Percentiles rank a stretch among this genome's conserved stretches.
Conservation (phyloP, 495 filamentous ascomycete genomes). For the Choiromyces venosus region DNA sequence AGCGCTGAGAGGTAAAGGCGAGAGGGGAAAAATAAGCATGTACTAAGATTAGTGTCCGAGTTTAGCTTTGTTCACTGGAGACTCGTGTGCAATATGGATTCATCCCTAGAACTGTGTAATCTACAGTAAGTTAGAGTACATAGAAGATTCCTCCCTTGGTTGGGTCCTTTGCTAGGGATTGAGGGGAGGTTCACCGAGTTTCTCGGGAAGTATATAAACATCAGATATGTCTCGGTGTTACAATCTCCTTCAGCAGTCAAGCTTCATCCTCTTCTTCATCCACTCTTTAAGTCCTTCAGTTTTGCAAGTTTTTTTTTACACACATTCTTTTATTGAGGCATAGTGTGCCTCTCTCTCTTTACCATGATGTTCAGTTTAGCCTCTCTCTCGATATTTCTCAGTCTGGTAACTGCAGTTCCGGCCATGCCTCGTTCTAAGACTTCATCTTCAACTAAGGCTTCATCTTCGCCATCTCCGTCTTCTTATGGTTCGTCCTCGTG, state of each 20-base stretch:
- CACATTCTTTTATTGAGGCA: neutral
- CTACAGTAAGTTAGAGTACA: neutral
- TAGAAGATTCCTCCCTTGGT: neutral
- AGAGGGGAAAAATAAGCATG: neutral
- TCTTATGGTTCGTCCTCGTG: conserved; percentile 41
- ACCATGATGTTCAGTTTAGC: neutral
- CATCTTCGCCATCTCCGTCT: conserved; percentile 10
- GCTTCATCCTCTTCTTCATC: neutral
- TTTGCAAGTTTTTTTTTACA: neutral
- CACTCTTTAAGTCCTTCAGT: neutral
- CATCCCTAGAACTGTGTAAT: neutral
- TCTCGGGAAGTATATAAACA: neutral
- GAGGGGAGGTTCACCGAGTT: neutral
- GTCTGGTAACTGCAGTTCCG: neutral
- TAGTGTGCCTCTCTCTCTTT: neutral
- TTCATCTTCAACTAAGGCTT: too few species aligned
- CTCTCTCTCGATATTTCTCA: neutral
- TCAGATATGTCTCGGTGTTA: neutral
- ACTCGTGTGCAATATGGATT: neutral
- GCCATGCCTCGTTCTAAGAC: neutral
- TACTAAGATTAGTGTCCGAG: neutral
- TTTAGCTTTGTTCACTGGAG: neutral
- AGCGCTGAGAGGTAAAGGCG: too few species aligned
- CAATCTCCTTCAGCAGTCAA: neutral
- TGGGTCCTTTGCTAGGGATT: neutral